Base-by-base conservation (phyloP, 352 stramenopile species). In the Phytopythium delawarense region DNA sequence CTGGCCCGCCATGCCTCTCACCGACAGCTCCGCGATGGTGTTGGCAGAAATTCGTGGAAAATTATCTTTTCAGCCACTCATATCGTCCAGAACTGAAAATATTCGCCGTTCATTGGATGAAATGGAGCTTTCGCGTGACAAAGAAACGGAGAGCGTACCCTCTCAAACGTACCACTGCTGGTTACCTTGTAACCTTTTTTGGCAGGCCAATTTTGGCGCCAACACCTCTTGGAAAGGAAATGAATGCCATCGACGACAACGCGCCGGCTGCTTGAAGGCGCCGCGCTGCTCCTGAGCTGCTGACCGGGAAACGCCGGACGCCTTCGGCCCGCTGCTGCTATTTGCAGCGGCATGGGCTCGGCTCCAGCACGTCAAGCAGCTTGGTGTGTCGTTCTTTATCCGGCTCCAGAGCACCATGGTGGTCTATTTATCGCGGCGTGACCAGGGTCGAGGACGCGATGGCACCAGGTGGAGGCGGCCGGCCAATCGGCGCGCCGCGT, bases 401-500 rank as follows among this genome's bases (percentile, higher is more conserved):
- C 40, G 16, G 4, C 40, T n/a, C 34, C 0, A 5, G 5, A 46
- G 40, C 40, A 21, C 5, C 2, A 7, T 39, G 13, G n/a, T 25
- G 44, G 21, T 34, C 23, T 53, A 53, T 53, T 53, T 53, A 53
- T 53, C 12, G 46, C 23, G n/a, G 13, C 11, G 0, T 9, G 46
- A n/a, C 46, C 46, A 53, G 46, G 18, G 23, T 0, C 46, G 46
- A 53, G 46, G 46, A 53, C 12, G 46, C 9, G 7, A 1, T 3
- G 23, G 46, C 23, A 21, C 23, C 23, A 35, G 46, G 23, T 35
- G 46, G 23, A 30, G 61, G 59, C 50, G 11, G n/a, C 23, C 7
- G 30, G 25, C 44, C 28, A 53, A 57, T 57, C 50, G 50, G 50
- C 16, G 50, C 44, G 60, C 61, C 62, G 65, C 21, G 12, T 35